These are phyloP conservation scores for Malus hybrid DNA, from an alignment of 331 rosid species.

Conservation along the genomic window DNA sequence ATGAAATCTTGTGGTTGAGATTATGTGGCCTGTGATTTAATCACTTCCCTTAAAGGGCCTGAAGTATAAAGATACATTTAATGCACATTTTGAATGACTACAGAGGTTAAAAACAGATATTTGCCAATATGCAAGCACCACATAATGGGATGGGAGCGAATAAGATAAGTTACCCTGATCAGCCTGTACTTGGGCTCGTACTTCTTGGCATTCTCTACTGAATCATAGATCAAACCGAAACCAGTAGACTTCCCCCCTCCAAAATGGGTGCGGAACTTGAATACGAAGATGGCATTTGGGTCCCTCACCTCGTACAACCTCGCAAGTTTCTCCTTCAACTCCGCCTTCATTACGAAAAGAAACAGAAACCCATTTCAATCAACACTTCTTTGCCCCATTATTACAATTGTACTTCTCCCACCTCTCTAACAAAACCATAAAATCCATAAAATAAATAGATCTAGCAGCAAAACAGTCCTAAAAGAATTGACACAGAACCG, in stretches of 20 bases:
- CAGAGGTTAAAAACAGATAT: background rate
- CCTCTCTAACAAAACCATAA: background rate
- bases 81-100: background rate
- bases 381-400: background rate
- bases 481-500: too few relatives aligned
- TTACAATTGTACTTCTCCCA: background rate
- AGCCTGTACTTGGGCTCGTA: conserved; percentile 48
- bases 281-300: conserved; percentile 36
- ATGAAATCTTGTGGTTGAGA: too few relatives aligned
- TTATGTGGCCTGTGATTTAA: too few relatives aligned
- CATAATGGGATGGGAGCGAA: background rate
- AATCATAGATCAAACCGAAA: conserved; percentile 39
- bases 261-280: conserved; percentile 53
- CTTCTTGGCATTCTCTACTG: conserved; percentile 44
- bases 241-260: conserved; percentile 50
- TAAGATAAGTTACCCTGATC: conserved; percentile 34
- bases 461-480: background rate
- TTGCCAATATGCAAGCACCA: background rate
- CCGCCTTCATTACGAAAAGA: conserved; percentile 21
- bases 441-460: background rate
- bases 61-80: background rate
- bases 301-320: conserved; percentile 47
- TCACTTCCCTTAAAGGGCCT: too few relatives aligned
- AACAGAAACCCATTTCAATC: background rate
- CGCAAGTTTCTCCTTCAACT: conserved; percentile 37